phyloP scores from a whole-genome alignment of 108 stramenopile species.

The Cyclotella distinguenda region DNA sequence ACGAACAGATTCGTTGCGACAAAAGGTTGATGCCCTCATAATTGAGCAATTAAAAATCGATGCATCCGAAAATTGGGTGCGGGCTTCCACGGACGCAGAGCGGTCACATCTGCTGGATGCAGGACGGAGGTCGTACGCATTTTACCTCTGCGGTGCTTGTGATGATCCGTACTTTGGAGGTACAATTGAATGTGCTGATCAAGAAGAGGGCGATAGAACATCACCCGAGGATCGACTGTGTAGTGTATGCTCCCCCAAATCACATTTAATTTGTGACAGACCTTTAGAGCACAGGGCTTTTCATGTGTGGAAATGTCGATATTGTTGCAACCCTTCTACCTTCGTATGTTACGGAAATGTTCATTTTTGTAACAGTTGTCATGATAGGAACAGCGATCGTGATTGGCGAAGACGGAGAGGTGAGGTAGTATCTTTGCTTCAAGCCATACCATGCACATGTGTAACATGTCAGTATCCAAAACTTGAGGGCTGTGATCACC shows the following conservation, averaged over 20 bases:
- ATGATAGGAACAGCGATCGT: constrained; percentile 54
- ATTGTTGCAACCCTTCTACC: constrained; percentile 62
- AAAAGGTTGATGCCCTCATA: constrained; percentile 56
- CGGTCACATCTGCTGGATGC: constrained; percentile 34
- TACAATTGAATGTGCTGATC: constrained; percentile 66
- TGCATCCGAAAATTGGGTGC: constrained; percentile 24
- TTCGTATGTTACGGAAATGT: constrained; percentile 67
- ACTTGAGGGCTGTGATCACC: constrained; percentile 19
- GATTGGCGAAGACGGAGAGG: constrained; percentile 15
- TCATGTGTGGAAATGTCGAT: constrained; percentile 72
- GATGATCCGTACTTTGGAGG: constrained; percentile 76
- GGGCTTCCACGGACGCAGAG: background rate
- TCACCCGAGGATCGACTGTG: constrained; percentile 50
- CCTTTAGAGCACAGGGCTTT: constrained; percentile 50
- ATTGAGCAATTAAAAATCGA: constrained; percentile 52
- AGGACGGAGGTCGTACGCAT: constrained; percentile 55
- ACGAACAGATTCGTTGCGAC: constrained; percentile 51
- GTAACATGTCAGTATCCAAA: constrained; percentile 60
- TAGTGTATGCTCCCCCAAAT: constrained; percentile 51
- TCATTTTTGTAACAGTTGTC: constrained; percentile 64
- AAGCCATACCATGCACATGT: constrained; percentile 54
- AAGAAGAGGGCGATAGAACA: constrained; percentile 30
- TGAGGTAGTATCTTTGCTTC: constrained; percentile 17
- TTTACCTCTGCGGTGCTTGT: constrained; percentile 64
- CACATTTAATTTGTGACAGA: constrained; percentile 50